Evolutionary conservation across 73 alveolate species (phyloP).

Genomic region (Stentor roeselii): DNA sequence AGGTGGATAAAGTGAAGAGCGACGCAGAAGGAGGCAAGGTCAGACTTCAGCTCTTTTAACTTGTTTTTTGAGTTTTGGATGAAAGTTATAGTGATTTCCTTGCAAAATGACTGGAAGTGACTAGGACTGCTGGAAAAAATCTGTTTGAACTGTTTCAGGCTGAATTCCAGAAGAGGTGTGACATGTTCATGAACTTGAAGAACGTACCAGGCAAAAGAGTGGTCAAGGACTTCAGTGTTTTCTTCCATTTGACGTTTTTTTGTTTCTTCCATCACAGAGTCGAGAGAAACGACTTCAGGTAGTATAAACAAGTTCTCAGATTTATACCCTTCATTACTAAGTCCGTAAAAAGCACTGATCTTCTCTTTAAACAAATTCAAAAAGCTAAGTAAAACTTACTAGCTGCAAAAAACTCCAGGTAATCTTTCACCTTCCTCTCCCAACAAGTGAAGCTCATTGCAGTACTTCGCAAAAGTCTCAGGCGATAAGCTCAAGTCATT

Average conservation of each 20-base stretch:
- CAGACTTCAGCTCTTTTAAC: conserved; percentile 9
- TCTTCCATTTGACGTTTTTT: not conserved
- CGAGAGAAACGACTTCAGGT: not conserved
- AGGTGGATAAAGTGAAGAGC: not conserved
- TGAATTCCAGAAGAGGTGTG: not conserved
- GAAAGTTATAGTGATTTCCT: not conserved
- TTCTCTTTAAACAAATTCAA: not conserved
- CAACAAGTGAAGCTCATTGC: not conserved
- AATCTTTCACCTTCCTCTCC: conserved; percentile 13
- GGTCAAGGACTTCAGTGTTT: not conserved
- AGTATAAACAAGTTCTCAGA: not conserved
- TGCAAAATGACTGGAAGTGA: not conserved
- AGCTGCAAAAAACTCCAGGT: not conserved
- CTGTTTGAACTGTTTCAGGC: not conserved
- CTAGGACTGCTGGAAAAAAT: not conserved
- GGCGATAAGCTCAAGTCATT: not conserved
- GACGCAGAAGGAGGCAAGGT: not conserved
- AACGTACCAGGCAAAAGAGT: conserved; percentile 9
- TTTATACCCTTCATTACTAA: not conserved
- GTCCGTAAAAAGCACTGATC: not conserved
- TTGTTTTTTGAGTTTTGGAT: not conserved
- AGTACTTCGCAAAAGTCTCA: not conserved
- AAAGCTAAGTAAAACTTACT: conserved; percentile 13
- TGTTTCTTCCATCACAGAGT: not conserved
- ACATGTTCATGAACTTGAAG: not conserved